Evolutionary conservation across 164 flowering plant genomes (phyloP).

Genomic region (Vitis riparia): DNA sequence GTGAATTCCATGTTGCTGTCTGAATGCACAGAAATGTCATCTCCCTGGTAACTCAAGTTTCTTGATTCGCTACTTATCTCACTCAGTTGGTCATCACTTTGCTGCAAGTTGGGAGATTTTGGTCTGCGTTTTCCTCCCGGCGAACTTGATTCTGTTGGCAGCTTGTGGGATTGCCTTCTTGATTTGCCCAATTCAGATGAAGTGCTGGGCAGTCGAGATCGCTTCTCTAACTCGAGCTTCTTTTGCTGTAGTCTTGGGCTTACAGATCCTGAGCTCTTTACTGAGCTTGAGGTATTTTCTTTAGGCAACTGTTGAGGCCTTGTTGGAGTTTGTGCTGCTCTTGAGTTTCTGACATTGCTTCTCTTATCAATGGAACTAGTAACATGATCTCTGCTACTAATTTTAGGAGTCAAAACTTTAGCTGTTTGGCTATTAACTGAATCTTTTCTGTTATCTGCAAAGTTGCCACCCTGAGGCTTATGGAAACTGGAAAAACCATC

Average conservation of each 20-base stretch:
- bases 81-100: constrained; percentile 51
- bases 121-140: constrained; percentile 57
- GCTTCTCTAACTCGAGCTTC: constrained; percentile 66
- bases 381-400: constrained; percentile 26
- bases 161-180: constrained; percentile 46
- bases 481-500: constrained; percentile 28
- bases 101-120: constrained; percentile 35
- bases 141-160: constrained; percentile 53
- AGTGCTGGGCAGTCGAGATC: constrained; percentile 54
- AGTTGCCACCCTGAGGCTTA: constrained; percentile 17
- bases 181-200: constrained; percentile 61
- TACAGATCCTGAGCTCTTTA: constrained; percentile 50
- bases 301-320: constrained; percentile 44
- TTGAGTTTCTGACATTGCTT: constrained; percentile 26
- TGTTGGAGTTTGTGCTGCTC: constrained; percentile 28
- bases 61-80: constrained; percentile 53
- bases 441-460: constrained; percentile 21
- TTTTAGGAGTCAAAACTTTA: constrained; percentile 34
- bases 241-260: constrained; percentile 77
- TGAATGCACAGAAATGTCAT: constrained; percentile 40
- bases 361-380: constrained; percentile 37
- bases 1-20: constrained; percentile 47
- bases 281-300: constrained; percentile 36
- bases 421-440: constrained; percentile 14
- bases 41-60: constrained; percentile 47